Evolutionary conservation across 805 yeast species (phyloP), one percentile per base, ranked within the genome.

Genomic region (Sungouiozyma intestinalis): DNA sequence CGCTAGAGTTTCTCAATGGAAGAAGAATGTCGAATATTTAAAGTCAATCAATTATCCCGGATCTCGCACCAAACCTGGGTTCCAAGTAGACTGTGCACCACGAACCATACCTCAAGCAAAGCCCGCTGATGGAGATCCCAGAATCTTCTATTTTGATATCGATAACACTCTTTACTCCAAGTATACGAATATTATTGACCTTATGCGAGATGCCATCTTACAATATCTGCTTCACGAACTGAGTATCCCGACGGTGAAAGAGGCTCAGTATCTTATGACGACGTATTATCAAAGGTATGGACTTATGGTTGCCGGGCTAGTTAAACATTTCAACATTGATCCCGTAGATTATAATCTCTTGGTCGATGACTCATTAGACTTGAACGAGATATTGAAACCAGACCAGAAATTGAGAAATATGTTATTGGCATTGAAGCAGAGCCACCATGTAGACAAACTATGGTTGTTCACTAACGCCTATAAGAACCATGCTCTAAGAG

Each of bases 391-490:
- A 13, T 68, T 90, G 43, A 61, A 65, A 40, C 90, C 85, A 36
- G 76, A 80, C 51, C 62, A 59, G 4, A 56, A 64, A 35, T 63
- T 80, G 43, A 67, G 86, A 45, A 58, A 69, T 16, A 59, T 75
- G 69, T 62, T 82, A 36, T 40, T 71, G 7, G 48, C 62, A 3
- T 47, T 82, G 38, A 62, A 50, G 45, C 20, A 45, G 14, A 51
- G 60, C 11, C 65, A 72, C 2, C 73, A 79, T 47, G 76, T 80
- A 45, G 79, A 78, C 51, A 70, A 79, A 53, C 66, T 88, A 48
- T 88, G 97, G 97, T 70, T 90, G 35, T 81, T 85, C 55, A 88
- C 97, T 4, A 88, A 88, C 59, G 97, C 97, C 2, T 88, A 87
- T 65, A 79, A 79, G 55, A 85, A 77, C 55, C 97, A 88, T 62